Evolutionary conservation across 768 basidiomycete genomes (phyloP), one percentile per base, ranked within the genome.

Genomic region (Pleurotus platypus): DNA sequence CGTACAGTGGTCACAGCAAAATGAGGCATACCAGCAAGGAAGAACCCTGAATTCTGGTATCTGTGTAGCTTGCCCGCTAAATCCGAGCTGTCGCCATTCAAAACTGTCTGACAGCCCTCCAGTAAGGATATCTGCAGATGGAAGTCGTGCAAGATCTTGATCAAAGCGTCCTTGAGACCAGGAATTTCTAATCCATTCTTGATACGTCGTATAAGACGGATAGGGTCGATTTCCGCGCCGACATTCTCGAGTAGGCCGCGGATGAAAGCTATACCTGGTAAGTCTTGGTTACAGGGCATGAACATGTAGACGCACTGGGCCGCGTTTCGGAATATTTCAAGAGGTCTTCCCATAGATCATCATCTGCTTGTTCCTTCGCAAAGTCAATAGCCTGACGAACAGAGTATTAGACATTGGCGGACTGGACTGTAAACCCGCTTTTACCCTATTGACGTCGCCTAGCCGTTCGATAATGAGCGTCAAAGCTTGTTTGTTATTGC

Each of bases 281-380:
- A 42, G 5, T 20, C n/a, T 48, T 20, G 9, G 51, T 39, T 49
- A 38, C 3, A 4, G 30, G 11, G 8, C 9, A 9, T 2, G 3
- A 35, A 35, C 8, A 35, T 9, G 30, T 35, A 11, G 35, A 69
- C 82, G 56, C 55, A 94, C 94, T 73, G 39, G 97, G 97, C 57
- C 94, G 78, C 9, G 91, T 95, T 70, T 98, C 97, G 0, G 95
- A 96, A 64, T 98, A 98, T 58, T 80, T 86, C 24, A 99, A 74
- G 7, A 99, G 79, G 67, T 98, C 96, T 64, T 98, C 96, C 97
- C 96, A 99, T 0, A 99, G 82, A 68, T 98, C 97, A 59, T 94
- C 89, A 61, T 98, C 97, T 53, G 87, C 89, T 69, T 98, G 96
- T 68, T 98, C 94, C 65, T 95, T 96, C 2, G 95, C 96, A 61